These are phyloP conservation scores for Postia placenta DNA, from an alignment of 768 basidiomycete genomes.

Conservation along the genomic window DNA sequence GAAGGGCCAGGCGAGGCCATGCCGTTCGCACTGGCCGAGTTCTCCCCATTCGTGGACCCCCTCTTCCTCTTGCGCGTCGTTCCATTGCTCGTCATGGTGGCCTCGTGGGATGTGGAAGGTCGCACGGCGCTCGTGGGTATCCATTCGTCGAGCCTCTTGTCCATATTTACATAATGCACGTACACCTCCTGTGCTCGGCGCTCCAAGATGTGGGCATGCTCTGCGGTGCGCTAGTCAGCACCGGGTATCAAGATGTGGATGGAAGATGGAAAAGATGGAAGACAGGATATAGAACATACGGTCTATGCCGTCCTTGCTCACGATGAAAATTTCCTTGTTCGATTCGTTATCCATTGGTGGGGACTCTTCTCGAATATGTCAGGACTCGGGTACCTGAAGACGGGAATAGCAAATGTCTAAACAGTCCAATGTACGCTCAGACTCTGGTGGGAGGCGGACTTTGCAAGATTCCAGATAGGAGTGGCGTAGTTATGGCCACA, in stretches of 20 bases:
- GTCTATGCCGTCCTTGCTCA: conserved; percentile 14
- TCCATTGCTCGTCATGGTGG: conserved; percentile 16
- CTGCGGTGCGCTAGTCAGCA: conserved; percentile 19
- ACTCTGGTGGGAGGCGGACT: too few species aligned
- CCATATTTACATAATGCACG: conserved; percentile 66
- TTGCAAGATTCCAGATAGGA: too few species aligned
- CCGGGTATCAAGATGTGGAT: neutral
- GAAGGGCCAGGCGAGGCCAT: conserved; percentile 9
- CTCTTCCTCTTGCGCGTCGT: conserved; percentile 22
- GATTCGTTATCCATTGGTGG: conserved; percentile 6
- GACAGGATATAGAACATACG: conserved; percentile 12
- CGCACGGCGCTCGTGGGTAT: conserved; percentile 40
- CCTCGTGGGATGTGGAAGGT: conserved; percentile 22
- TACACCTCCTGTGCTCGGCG: conserved; percentile 47
- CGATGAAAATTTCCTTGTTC: conserved; percentile 12
- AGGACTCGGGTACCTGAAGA: too few species aligned
- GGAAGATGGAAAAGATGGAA: conserved; percentile 1
- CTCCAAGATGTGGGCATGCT: conserved; percentile 47
- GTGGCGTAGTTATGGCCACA: too few species aligned
- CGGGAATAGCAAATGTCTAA: too few species aligned
- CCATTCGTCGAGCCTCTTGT: conserved; percentile 78
- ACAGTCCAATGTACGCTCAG: too few species aligned
- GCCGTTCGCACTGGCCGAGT: conserved; percentile 5
- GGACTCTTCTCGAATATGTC: conserved; percentile 13
- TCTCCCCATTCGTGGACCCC: conserved; percentile 5